These are phyloP conservation scores for Saccharomycopsis babjevae DNA, from an alignment of 805 yeast species.

Conservation along the genomic window DNA sequence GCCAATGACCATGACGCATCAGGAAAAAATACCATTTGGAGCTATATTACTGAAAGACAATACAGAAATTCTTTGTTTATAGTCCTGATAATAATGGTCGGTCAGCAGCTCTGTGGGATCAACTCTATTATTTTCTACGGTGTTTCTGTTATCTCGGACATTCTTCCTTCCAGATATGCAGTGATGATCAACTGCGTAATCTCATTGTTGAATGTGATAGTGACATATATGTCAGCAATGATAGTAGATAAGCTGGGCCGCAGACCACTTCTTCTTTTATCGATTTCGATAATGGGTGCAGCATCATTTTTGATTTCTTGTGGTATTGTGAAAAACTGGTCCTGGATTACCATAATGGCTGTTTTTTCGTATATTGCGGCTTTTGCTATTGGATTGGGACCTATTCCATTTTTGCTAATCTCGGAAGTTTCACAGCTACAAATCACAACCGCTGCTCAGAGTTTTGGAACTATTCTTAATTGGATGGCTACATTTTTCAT, in stretches of 20 bases:
- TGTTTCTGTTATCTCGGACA: slow-evolving; percentile 63
- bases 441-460: slow-evolving; percentile 81
- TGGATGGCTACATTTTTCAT: slow-evolving; percentile 84
- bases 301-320: slow-evolving; percentile 53
- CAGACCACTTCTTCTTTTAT: slow-evolving; percentile 55
- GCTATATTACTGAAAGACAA: slow-evolving; percentile 3
- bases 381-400: slow-evolving; percentile 90
- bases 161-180: slow-evolving; percentile 57
- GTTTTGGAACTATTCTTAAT: slow-evolving; percentile 83
- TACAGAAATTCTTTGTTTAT: slow-evolving; percentile 31
- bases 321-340: slow-evolving; percentile 46
- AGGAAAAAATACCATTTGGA: not conserved
- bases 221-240: slow-evolving; percentile 66
- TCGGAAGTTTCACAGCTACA: slow-evolving; percentile 80
- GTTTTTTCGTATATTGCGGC: slow-evolving; percentile 68
- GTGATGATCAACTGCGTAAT: slow-evolving; percentile 65
- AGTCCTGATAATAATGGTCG: slow-evolving; percentile 62
- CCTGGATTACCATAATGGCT: slow-evolving; percentile 47
- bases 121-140: slow-evolving; percentile 92
- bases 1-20: not conserved
- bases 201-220: slow-evolving; percentile 60
- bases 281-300: slow-evolving; percentile 59
- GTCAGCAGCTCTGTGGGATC: slow-evolving; percentile 90
- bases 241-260: slow-evolving; percentile 72
- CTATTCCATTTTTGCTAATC: slow-evolving; percentile 83